A percentile compares a stretch with the other conserved stretches of the same genome.
Evolutionary conservation across 1,139 yeast genomes (phyloP).

Genomic region (Hyphopichia fennica): DNA sequence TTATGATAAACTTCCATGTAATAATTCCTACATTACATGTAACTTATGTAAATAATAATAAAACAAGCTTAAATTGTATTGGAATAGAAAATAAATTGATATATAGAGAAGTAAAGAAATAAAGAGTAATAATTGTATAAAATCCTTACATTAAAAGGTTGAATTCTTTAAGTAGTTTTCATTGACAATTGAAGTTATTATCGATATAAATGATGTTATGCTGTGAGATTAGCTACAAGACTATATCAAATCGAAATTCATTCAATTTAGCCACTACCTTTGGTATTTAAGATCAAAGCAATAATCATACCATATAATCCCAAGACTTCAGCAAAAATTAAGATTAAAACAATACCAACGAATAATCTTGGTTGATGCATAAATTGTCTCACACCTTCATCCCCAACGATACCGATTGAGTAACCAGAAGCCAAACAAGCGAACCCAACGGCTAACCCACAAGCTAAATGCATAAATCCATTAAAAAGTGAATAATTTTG

Average conservation of each 20-base stretch:
- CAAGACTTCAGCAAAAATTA: conserved; percentile 98
- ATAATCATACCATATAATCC: conserved; percentile 95
- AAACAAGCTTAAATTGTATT: background rate
- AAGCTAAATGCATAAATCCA: conserved; percentile 95
- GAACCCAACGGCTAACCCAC: conserved; percentile 93
- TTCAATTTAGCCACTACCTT: conserved; percentile 64
- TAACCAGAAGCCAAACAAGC: conserved; percentile 98
- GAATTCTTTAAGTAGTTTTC: no score
- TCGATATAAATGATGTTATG: no score
- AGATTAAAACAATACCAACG: conserved; percentile 95
- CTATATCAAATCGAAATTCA: no score
- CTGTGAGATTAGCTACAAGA: no score
- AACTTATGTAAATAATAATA: background rate
- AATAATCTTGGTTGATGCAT: conserved; percentile 96
- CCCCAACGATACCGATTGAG: conserved; percentile 98
- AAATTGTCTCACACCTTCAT: conserved; percentile 96
- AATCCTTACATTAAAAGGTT: no score
- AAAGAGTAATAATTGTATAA: no score
- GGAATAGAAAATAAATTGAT: background rate
- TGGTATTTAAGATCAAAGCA: conserved; percentile 86
- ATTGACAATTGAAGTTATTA: no score
- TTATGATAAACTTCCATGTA: no score
- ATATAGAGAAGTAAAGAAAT: background rate
- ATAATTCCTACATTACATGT: no score
- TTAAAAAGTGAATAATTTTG: conserved; percentile 82